Conservation (phyloP, 352 stramenopile species). For the Phytopythium mirpurense region DNA sequence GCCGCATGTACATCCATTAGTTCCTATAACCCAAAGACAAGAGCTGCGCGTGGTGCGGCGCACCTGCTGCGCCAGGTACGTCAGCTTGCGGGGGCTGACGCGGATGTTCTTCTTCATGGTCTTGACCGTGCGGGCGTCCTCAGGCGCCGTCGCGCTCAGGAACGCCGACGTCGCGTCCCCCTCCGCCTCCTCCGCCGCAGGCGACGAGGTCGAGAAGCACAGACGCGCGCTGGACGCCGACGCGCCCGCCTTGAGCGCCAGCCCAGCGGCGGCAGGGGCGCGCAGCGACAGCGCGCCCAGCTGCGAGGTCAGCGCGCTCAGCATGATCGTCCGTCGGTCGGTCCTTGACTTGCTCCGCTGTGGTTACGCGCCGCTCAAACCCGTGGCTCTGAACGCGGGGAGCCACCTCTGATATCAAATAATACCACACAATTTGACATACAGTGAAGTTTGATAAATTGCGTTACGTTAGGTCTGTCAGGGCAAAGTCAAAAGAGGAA, state of each 20-base stretch:
- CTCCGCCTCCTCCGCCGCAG: conserved; percentile 13
- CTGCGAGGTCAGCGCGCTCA: conserved; percentile 53
- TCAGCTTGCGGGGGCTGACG: conserved; percentile 75
- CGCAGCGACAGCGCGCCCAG: conserved; percentile 58
- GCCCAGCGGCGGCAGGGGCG: conserved; percentile 18
- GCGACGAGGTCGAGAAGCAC: conserved; percentile 33
- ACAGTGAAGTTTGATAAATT: neutral
- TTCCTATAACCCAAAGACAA: too few relatives aligned
- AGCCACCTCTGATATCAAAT: neutral
- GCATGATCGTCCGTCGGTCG: conserved; percentile 27
- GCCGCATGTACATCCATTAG: neutral
- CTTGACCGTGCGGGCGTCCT: conserved; percentile 54
- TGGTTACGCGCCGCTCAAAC: neutral
- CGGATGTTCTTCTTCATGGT: conserved; percentile 83
- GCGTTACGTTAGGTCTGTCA: too few relatives aligned
- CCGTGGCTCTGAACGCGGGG: neutral
- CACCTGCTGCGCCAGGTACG: conserved; percentile 62
- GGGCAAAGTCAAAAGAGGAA: neutral
- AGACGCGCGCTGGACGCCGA: conserved; percentile 6
- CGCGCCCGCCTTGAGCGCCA: conserved; percentile 12
- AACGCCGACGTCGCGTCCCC: conserved; percentile 56
- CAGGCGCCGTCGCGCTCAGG: conserved; percentile 49
- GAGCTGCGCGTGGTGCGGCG: too few relatives aligned
- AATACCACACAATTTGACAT: neutral
- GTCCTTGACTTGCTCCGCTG: neutral